These are phyloP conservation scores for Cryptosporidium canis DNA, from an alignment of 169 alveolate species.

Conservation along the genomic window DNA sequence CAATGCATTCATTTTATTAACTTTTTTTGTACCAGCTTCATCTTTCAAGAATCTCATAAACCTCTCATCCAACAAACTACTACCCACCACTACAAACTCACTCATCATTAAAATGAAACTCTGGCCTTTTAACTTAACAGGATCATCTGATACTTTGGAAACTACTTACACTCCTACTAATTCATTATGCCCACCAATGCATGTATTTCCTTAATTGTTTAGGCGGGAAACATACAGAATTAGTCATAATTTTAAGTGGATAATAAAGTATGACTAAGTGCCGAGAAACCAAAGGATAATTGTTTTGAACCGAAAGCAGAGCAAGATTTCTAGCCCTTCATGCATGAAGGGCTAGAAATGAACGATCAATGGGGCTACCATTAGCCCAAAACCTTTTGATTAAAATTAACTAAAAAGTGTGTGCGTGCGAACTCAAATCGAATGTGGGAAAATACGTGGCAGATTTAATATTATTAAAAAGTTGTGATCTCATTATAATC, in stretches of 20 bases:
- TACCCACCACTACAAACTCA: slow-evolving; percentile 28
- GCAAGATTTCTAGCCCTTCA: too few species aligned
- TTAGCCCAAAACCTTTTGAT: too few species aligned
- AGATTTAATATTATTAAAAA: not conserved
- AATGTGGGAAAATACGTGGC: not conserved
- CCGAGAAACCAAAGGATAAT: not conserved
- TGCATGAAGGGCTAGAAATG: too few species aligned
- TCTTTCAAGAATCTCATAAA: not conserved
- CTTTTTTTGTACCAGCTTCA: not conserved
- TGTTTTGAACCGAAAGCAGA: too few species aligned
- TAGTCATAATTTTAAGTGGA: not conserved
- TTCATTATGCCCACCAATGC: not conserved
- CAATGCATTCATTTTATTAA: not conserved
- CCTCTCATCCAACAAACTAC: slow-evolving; percentile 18
- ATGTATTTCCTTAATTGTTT: not conserved
- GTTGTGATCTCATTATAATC: not conserved
- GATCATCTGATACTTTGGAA: not conserved
- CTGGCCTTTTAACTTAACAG: not conserved
- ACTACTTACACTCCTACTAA: not conserved
- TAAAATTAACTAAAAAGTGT: not conserved
- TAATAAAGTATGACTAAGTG: not conserved
- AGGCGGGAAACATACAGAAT: not conserved
- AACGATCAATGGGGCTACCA: too few species aligned
- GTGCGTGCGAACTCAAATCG: not conserved
- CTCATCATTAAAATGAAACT: not conserved